phyloP scores from a whole-genome alignment of 805 yeast species.

The Metschnikowia orientalis region DNA sequence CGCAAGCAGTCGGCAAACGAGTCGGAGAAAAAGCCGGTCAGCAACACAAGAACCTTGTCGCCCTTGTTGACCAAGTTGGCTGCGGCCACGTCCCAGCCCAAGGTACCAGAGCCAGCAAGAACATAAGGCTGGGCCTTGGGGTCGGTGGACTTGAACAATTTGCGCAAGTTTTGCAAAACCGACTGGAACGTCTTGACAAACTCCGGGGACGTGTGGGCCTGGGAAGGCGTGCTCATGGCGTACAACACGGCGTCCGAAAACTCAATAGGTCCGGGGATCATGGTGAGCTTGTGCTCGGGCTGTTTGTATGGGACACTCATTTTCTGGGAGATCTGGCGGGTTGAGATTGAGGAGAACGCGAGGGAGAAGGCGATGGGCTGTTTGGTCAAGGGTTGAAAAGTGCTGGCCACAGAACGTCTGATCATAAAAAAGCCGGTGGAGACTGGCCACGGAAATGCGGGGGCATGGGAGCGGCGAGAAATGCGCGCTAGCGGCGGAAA shows the following conservation, averaged over 20 bases:
- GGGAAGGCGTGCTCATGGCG: conserved; percentile 79
- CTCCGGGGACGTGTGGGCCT: conserved; percentile 87
- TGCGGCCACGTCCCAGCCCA: conserved; percentile 91
- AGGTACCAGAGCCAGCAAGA: conserved; percentile 85
- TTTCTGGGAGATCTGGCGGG: conserved; percentile 1
- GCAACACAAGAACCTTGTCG: conserved; percentile 73
- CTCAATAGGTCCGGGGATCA: conserved; percentile 87
- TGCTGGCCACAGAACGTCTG: no score
- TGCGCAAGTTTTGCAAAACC: conserved; percentile 63
- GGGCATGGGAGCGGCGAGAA: no score
- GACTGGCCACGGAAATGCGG: no score
- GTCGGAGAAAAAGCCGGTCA: conserved; percentile 89
- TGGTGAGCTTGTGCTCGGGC: conserved; percentile 42
- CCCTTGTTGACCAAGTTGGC: conserved; percentile 61
- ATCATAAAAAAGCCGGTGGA: no score
- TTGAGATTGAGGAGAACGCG: not conserved
- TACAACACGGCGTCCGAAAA: conserved; percentile 72
- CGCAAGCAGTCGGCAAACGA: conserved; percentile 71
- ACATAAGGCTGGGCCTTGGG: conserved; percentile 74
- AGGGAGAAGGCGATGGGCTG: not conserved
- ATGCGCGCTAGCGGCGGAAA: no score
- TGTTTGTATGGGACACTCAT: conserved; percentile 39
- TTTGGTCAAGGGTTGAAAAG: not conserved
- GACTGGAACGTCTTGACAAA: conserved; percentile 71
- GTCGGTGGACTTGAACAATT: conserved; percentile 66